phyloP scores from a whole-genome alignment of 139 green algal genomes.

The Micractinium sp. region DNA sequence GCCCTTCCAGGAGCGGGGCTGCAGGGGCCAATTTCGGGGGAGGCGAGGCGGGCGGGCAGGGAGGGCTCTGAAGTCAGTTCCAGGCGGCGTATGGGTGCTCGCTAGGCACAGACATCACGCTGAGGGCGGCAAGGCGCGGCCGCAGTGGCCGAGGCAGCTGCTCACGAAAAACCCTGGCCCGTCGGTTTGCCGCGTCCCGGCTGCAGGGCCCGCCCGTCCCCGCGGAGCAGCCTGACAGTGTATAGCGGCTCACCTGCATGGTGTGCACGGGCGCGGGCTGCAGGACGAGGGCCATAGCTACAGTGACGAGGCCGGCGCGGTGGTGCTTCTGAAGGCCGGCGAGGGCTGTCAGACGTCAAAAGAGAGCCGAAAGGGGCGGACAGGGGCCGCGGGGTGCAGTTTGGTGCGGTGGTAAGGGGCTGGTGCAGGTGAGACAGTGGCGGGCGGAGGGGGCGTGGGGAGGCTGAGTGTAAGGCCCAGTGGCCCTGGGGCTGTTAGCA shows the following conservation, averaged over 20 bases:
- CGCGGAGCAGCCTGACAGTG: background rate
- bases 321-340: background rate
- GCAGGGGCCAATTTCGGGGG: background rate
- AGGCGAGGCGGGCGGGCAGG: background rate
- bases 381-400: background rate
- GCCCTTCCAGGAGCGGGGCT: slow-evolving; percentile 38
- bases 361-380: background rate
- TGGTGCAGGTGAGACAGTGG: background rate
- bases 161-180: background rate
- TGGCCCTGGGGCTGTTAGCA: background rate
- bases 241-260: background rate
- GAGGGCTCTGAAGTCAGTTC: background rate
- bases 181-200: background rate
- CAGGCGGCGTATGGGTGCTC: background rate
- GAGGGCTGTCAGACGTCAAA: background rate
- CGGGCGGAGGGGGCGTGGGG: background rate
- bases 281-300: background rate
- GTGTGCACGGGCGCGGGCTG: background rate
- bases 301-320: background rate
- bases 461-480: background rate
- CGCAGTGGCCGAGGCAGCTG: too few species aligned
- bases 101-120: background rate
- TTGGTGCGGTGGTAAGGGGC: background rate
- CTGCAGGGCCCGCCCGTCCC: background rate
- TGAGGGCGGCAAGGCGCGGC: background rate